Percentiles rank a stretch among this genome's conserved stretches.
Evolutionary conservation across 352 stramenopile species (phyloP).

Genomic region (Thalassiosira livingstoniorum): DNA sequence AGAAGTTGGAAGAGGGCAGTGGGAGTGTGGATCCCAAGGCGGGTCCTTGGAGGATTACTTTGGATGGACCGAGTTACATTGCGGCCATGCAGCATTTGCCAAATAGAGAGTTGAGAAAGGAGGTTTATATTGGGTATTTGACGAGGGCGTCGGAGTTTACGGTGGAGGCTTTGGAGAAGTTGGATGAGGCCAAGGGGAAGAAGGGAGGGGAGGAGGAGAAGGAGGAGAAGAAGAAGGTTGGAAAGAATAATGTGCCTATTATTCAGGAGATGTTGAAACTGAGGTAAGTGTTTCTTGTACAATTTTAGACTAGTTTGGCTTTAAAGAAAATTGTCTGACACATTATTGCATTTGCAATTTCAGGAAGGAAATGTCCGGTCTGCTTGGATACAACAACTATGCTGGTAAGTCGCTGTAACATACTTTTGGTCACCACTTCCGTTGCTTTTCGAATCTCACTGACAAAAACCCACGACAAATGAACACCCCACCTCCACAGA

Average conservation of each 20-base stretch:
- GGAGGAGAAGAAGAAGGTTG: slow-evolving; percentile 45
- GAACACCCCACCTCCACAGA: slow-evolving; percentile 24
- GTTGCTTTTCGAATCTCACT: background rate
- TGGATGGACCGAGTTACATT: slow-evolving; percentile 95
- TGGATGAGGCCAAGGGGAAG: slow-evolving; percentile 41
- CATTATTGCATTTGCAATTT: too few species aligned
- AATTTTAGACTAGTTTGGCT: too few species aligned
- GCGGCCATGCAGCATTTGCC: slow-evolving; percentile 95
- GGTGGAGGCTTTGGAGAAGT: slow-evolving; percentile 29
- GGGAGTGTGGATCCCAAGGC: slow-evolving; percentile 83
- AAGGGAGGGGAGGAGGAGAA: slow-evolving; percentile 55
- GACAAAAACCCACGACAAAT: background rate
- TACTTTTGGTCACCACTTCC: background rate
- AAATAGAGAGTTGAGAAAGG: slow-evolving; percentile 91
- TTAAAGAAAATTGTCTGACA: too few species aligned
- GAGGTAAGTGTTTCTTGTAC: too few species aligned
- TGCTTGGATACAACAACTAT: slow-evolving; percentile 94
- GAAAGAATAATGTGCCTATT: slow-evolving; percentile 93
- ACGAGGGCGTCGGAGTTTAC: slow-evolving; percentile 89
- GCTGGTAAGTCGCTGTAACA: slow-evolving; percentile 83
- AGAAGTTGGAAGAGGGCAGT: slow-evolving; percentile 50
- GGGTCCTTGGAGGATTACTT: slow-evolving; percentile 94
- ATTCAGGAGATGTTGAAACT: slow-evolving; percentile 94
- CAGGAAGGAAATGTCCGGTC: slow-evolving; percentile 89
- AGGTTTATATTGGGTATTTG: slow-evolving; percentile 92